Evolutionary conservation across 1,139 yeast genomes (phyloP), one percentile per base, ranked within the genome.

Genomic region (Groenewaldozyma sp.): DNA sequence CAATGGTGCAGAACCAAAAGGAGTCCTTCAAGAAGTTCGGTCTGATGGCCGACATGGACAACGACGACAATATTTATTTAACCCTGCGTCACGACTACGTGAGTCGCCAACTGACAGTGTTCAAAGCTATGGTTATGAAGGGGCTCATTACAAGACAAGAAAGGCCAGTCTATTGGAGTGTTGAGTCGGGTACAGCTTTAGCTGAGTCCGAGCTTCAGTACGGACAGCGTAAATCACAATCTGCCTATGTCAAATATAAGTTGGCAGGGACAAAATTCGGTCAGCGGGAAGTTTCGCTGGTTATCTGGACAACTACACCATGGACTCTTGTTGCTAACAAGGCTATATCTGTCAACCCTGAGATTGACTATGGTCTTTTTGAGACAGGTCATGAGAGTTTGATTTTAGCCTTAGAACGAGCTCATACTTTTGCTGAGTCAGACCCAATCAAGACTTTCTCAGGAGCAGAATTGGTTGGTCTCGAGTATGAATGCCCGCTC

Each of bases 151-250:
- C 78, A 35, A 70, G 97, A 51, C 94, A 88, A 54, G 74, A 81
- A 51, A 86, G 87, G 53, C 99, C 99, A 0, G 97, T 93, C 1
- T 91, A 82, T 71, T 91, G 97, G 96, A 94, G 97, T 1, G 82
- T 93, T 48, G 95, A 87, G 53, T 83, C 95, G 1, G 74, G 76
- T 43, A 88, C 98, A 0, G 98, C 98, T 0, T 66, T 91, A 48
- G 98, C 98, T 0, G 99, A 91, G 59, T 91, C 96, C 13, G 99
- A 91, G 58, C 68, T 91, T 45, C 96, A 88, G 54, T 91, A 93
- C 60, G 78, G 75, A 18, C 63, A 71, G 22, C 95, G 86, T 59
- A 66, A 56, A 37, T 82, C 95, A 0, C 74, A 70, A 3, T 82
- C 96, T 0, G 76, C 77, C 0, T 78, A 71, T 54, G 78, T 83